Conservation (phyloP, 176 grass and related monocot genomes). For the Hordeum marinum region DNA sequence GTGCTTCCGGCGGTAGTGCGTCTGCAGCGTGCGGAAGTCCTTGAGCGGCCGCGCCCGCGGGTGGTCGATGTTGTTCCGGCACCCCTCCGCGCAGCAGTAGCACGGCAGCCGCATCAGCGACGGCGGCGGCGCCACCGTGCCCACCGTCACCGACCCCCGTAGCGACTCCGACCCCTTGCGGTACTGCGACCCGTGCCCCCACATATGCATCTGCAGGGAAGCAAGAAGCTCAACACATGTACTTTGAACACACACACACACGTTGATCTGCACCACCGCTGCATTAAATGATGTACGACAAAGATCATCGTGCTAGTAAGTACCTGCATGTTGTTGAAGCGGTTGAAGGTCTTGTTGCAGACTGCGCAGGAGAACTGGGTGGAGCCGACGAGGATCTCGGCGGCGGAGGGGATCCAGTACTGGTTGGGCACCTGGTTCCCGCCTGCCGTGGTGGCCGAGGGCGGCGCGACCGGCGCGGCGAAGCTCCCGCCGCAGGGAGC, state of each 20-base stretch:
- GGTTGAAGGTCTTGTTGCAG: conserved; percentile 92
- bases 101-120: conserved; percentile 66
- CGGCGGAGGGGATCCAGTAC: conserved; percentile 91
- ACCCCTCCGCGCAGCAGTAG: conserved; percentile 89
- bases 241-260: not conserved
- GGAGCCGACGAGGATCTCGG: conserved; percentile 81
- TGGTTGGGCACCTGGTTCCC: conserved; percentile 27
- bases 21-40: conserved; percentile 92
- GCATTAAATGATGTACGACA: not conserved
- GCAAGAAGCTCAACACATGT: not conserved
- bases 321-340: conserved; percentile 98
- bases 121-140: conserved; percentile 33
- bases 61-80: conserved; percentile 80
- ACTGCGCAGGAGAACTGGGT: conserved; percentile 90
- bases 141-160: conserved; percentile 32
- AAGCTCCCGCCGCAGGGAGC: not conserved
- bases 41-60: conserved; percentile 71
- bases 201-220: conserved; percentile 88
- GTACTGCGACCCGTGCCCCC: conserved; percentile 94
- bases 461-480: not conserved
- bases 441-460: not conserved
- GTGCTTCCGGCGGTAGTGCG: conserved; percentile 84
- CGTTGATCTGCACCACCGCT: not conserved
- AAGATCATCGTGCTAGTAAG: not conserved
- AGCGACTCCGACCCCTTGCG: conserved; percentile 67